Evolutionary conservation across 768 basidiomycete genomes (phyloP), one percentile per base, ranked within the genome.

Genomic region (Phallus indusiatus): DNA sequence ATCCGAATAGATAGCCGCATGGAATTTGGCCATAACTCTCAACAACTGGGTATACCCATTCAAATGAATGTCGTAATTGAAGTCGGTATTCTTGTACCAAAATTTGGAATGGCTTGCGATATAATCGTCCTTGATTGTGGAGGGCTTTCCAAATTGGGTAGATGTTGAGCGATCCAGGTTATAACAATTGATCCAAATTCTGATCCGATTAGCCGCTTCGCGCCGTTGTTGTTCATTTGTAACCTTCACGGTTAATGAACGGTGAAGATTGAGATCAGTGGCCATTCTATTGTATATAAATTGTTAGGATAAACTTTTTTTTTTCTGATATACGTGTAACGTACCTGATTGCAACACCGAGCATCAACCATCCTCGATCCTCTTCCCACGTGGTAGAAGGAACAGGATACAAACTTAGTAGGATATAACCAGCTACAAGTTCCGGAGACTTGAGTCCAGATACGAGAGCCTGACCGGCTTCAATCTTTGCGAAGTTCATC

Each of bases 81-180:
- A 58, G n/a, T 60, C 78, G 68, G 65, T 85, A 75, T 35, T 60
- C 35, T 33, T 54, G 24, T 60, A 60, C 53, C 54, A 54, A 47
- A 48, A 60, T 46, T 47, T 60, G 53, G 54, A 47, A 35, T 47
- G 59, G 8, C 53, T 47, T 60, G 85, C 85, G 68, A 88, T 93
- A 71, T 90, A 89, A 7, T 78, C 76, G 64, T 86, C 82, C 61
- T 77, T 77, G 68, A 96, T 85, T 49, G 89, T 90, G 17, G 89
- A 84, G 0, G 83, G 80, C 71, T 92, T 92, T 57, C 94, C 94
- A 71, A 94, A 92, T 69, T 94, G 87, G 17, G 84, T 86, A 4
- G 89, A 85, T 8, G 88, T 86, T 5, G 91, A 94, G 21, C 91
- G 85, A 70, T 97, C 94, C 47, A 95, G 74, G 70, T 94, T 91